Evolutionary conservation across 768 basidiomycete genomes (phyloP), one percentile per base, ranked within the genome.

Genomic region (Rhodosporidiobolus odoratus): DNA sequence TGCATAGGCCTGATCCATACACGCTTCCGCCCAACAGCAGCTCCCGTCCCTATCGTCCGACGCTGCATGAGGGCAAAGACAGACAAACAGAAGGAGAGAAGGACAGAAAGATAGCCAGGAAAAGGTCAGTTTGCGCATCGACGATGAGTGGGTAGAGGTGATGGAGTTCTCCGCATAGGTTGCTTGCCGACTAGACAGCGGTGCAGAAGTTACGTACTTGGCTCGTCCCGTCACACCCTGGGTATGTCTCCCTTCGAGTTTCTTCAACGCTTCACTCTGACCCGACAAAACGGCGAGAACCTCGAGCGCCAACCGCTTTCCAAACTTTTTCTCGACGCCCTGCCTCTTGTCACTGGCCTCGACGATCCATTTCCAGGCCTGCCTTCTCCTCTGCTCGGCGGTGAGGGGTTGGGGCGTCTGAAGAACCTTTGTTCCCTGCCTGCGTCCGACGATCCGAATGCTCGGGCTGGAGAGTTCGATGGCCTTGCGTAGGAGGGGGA

Each of bases 401-500:
- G 83, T 87, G 66, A 96, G 82, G 1, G 91, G 86, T 19, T 86
- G 81, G 0, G 93, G 92, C 48, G 83, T 85, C 53, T 83, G 79
- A 17, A 87, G 78, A n/a, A 81, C 83, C 80, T 92, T 92, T 25
- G 86, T 85, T 4, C 86, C 85, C 57, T 82, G 82, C 62, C 85
- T 85, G 73, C 86, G 84, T 37, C 84, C 85, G 68, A 86, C 77
- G 41, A 82, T 71, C 34, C 86, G 83, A 35, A 94, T 86, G 1
- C 87, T 85, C 2, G 94, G 94, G 6, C 90, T 84, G 3, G 86
- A 87, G 4, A 83, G 77, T 32, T 84, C 76, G 60, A 96, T 81
- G 0, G 92, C 93, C 76, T 87, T 79, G 47, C 87, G 86, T 7
- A 96, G 81, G 72, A 95, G 85, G 25, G 90, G 90, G 41, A 92